phyloP scores from a whole-genome alignment of 768 basidiomycete species.

The Pleurotus ostreatus region DNA sequence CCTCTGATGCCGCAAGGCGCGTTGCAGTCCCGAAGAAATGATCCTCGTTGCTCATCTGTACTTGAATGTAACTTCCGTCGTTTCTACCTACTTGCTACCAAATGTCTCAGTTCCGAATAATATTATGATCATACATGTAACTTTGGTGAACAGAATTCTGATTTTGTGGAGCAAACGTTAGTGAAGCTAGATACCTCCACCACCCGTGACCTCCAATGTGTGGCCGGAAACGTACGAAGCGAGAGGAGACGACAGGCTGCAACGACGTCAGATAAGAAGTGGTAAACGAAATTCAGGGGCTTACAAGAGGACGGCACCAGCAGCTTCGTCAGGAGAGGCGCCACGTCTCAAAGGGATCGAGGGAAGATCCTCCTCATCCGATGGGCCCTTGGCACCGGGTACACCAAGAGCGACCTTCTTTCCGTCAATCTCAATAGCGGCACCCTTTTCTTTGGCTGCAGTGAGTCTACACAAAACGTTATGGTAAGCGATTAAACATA shows the following conservation, averaged over 20 bases:
- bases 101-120: neutral
- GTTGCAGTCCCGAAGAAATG: neutral
- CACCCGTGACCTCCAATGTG: constrained; percentile 82
- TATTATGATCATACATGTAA: neutral
- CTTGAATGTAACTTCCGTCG: neutral
- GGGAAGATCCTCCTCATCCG: constrained; percentile 31
- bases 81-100: neutral
- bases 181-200: constrained; percentile 56
- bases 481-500: constrained; percentile 3
- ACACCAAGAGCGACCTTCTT: constrained; percentile 83
- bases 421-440: constrained; percentile 72
- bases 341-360: constrained; percentile 64
- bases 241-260: constrained; percentile 71
- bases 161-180: neutral
- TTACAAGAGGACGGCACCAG: constrained; percentile 71
- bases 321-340: constrained; percentile 73
- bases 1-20: neutral
- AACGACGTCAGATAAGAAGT: neutral
- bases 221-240: constrained; percentile 81
- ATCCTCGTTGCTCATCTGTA: neutral
- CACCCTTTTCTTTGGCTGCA: constrained; percentile 74
- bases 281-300: constrained; percentile 22
- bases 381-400: constrained; percentile 47
- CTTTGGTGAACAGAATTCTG: neutral
- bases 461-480: constrained; percentile 50